A percentile compares a stretch with the other conserved stretches of the same genome.
Conservation (phyloP, 208 protist species). For the Herpetomonas samuelpessoai region DNA sequence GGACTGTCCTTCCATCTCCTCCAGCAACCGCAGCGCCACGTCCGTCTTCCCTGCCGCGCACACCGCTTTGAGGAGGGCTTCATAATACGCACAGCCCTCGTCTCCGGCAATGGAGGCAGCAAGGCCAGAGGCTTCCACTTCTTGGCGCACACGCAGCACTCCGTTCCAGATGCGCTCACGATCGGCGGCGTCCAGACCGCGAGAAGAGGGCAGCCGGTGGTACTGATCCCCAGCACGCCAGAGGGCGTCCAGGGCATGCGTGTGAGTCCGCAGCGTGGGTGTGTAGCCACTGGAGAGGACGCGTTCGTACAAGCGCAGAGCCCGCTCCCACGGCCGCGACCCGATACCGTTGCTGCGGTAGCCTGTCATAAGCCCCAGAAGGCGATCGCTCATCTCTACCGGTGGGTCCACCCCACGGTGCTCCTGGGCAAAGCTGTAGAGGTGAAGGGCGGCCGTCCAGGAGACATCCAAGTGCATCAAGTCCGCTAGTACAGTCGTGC, state of each 20-base stretch:
- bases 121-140: constrained; percentile 17
- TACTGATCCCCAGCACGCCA: constrained; percentile 74
- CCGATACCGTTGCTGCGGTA: constrained; percentile 64
- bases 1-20: constrained; percentile 35
- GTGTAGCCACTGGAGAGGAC: constrained; percentile 49
- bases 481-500: constrained; percentile 37
- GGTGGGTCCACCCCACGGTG: constrained; percentile 31
- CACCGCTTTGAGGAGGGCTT: constrained; percentile 65
- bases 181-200: constrained; percentile 14
- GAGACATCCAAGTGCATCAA: constrained; percentile 72
- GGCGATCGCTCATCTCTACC: constrained; percentile 58
- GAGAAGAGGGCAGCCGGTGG: constrained; percentile 33
- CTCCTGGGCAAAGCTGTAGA: constrained; percentile 35
- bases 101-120: constrained; percentile 45
- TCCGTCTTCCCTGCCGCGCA: constrained; percentile 56
- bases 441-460: constrained; percentile 54
- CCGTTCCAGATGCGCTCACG: constrained; percentile 28
- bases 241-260: constrained; percentile 73
- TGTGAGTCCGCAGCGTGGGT: constrained; percentile 50
- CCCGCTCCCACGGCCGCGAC: constrained; percentile 62
- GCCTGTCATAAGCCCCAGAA: constrained; percentile 78
- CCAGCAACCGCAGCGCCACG: constrained; percentile 43
- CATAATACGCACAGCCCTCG: constrained; percentile 70
- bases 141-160: constrained; percentile 26
- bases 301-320: constrained; percentile 52